A percentile compares a stretch with the other conserved stretches of the same genome.
These are phyloP conservation scores for Boletus sp. DNA, from an alignment of 1,284 basidiomycete genomes.

Conservation along the genomic window DNA sequence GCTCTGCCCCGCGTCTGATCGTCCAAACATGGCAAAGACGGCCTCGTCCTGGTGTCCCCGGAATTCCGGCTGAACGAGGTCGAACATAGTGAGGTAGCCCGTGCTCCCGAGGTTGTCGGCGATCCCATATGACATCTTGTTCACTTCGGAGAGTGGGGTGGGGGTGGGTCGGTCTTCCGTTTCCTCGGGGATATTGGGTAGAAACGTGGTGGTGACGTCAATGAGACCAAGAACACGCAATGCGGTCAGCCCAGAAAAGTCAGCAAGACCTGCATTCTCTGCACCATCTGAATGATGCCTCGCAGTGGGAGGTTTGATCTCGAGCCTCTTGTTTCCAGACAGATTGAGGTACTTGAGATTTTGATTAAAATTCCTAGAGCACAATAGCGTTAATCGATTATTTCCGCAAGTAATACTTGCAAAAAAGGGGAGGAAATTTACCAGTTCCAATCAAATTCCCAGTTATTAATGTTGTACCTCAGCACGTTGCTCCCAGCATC, in stretches of 20 bases:
- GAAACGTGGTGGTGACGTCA: constrained; percentile 91
- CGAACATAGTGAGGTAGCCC: constrained; percentile 84
- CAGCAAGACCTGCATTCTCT: constrained; percentile 50
- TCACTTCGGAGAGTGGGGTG: constrained; percentile 87
- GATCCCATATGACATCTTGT: constrained; percentile 95
- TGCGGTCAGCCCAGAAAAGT: constrained; percentile 82
- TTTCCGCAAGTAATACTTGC: background rate
- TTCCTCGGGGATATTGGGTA: constrained; percentile 83
- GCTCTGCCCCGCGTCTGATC: constrained; percentile 60
- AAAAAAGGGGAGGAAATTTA: constrained; percentile 34
- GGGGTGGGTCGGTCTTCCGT: constrained; percentile 88
- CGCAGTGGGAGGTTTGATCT: constrained; percentile 62
- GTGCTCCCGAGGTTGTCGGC: constrained; percentile 87
- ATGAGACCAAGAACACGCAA: constrained; percentile 92
- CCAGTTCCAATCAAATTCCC: constrained; percentile 99
- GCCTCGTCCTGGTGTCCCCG: constrained; percentile 76
- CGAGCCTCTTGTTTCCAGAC: constrained; percentile 85
- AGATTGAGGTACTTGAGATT: constrained; percentile 88
- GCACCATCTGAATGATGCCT: constrained; percentile 19
- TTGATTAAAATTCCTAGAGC: constrained; percentile 91
- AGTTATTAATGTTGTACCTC: constrained; percentile 98
- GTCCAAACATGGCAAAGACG: constrained; percentile 96
- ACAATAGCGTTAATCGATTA: constrained; percentile 5
- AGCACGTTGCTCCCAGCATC: constrained; percentile 94
- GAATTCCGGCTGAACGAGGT: constrained; percentile 90